Conservation (phyloP, 192 early-diverging fungal genomes). For the Coemansia sp. region DNA sequence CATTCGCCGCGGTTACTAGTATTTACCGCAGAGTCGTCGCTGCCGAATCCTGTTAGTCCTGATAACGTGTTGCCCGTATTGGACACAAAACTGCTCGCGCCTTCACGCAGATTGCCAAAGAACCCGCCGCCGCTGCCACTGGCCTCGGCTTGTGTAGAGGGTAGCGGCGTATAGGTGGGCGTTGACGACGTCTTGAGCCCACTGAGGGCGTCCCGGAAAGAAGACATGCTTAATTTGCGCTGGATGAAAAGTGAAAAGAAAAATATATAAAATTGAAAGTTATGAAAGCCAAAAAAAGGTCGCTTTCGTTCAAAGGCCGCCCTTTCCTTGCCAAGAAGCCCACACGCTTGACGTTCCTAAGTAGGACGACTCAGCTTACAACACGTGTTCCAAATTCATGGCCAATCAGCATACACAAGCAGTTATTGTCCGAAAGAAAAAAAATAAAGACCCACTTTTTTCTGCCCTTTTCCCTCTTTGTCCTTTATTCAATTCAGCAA, state of each 20-base stretch:
- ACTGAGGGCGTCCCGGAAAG: constrained; percentile 52
- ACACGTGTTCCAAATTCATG: background rate
- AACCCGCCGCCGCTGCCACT: constrained; percentile 33
- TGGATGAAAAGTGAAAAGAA: background rate
- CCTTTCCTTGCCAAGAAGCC: background rate
- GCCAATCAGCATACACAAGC: background rate
- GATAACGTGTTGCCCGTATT: constrained; percentile 41
- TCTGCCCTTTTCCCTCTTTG: background rate
- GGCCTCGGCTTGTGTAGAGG: constrained; percentile 21
- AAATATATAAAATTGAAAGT: background rate
- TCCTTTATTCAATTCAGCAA: background rate
- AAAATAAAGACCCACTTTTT: background rate
- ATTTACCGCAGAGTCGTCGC: constrained; percentile 7
- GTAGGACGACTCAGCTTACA: background rate
- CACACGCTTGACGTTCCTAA: background rate
- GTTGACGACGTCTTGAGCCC: constrained; percentile 55
- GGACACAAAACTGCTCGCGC: constrained; percentile 47
- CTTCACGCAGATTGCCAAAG: constrained; percentile 47
- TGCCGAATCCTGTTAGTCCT: constrained; percentile 24
- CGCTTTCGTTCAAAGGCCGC: background rate
- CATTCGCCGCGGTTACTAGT: constrained; percentile 46
- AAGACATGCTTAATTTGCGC: constrained; percentile 25
- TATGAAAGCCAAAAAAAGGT: background rate
- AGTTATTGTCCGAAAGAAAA: background rate
- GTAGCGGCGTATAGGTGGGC: constrained; percentile 37